These are phyloP conservation scores for Micractinium sp. DNA, from an alignment of 139 green algal species.

Conservation along the genomic window DNA sequence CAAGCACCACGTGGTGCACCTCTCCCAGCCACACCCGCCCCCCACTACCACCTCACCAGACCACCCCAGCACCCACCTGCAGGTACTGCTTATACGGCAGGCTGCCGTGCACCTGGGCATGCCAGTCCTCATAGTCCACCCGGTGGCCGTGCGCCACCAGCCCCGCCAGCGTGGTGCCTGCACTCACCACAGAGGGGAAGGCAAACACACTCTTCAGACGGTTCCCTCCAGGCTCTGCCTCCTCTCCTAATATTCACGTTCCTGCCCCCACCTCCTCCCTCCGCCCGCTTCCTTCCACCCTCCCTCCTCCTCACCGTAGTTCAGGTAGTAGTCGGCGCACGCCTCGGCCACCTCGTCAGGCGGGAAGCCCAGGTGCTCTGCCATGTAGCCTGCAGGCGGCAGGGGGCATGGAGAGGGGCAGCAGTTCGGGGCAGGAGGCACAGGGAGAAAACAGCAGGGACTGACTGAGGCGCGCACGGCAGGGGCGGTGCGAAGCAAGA, in stretches of 20 bases:
- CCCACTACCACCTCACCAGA: too few species aligned
- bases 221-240: too few species aligned
- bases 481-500: too few species aligned
- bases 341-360: slow-evolving; percentile 51
- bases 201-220: too few species aligned
- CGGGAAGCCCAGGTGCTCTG: slow-evolving; percentile 58
- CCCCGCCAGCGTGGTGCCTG: slow-evolving; percentile 73
- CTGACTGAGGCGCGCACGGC: not conserved
- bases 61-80: slow-evolving; percentile 9
- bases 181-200: not conserved
- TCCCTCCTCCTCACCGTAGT: slow-evolving; percentile 40
- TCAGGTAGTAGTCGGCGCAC: slow-evolving; percentile 62
- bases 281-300: not conserved
- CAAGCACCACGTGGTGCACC: too few species aligned
- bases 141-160: slow-evolving; percentile 64
- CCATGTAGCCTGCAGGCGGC: slow-evolving; percentile 66
- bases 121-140: slow-evolving; percentile 82
- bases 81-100: slow-evolving; percentile 70
- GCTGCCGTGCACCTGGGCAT: slow-evolving; percentile 68
- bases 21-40: not conserved
- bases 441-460: not conserved
- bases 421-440: not conserved
- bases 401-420: too few species aligned
- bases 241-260: too few species aligned
- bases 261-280: not conserved